A percentile compares a stretch with the other conserved stretches of the same genome.
Conservation (phyloP, 2,329 filamentous ascomycete genomes). For the Cladosporium colombiae region DNA sequence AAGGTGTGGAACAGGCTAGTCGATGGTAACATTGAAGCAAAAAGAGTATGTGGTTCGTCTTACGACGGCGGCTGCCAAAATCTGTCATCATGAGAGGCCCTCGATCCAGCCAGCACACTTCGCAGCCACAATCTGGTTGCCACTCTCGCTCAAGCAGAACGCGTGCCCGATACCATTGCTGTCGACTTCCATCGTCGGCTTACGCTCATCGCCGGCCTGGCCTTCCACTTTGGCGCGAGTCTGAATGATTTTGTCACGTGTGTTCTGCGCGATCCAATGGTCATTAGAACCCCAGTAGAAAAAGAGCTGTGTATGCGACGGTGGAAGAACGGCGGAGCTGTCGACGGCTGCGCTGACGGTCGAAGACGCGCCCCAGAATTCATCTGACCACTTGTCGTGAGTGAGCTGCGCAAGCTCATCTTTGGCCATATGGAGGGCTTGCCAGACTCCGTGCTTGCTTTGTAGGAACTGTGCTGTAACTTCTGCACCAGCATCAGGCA, state of each 20-base stretch:
- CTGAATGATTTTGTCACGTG: constrained; percentile 56
- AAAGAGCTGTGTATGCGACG: constrained; percentile 44
- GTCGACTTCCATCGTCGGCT: constrained; percentile 57
- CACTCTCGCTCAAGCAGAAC: constrained; percentile 56
- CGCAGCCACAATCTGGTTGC: constrained; percentile 51
- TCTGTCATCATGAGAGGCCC: background rate
- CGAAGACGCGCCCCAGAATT: constrained; percentile 57
- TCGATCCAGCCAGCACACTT: constrained; percentile 52
- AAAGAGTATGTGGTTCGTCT: background rate
- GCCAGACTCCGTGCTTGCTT: constrained; percentile 51
- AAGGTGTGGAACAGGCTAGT: background rate
- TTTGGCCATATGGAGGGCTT: constrained; percentile 60
- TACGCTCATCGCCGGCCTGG: constrained; percentile 30
- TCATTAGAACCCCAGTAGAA: constrained; percentile 63
- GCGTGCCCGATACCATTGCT: constrained; percentile 58
- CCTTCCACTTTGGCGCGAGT: constrained; percentile 38
- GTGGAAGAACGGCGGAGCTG: background rate
- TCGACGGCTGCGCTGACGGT: background rate
- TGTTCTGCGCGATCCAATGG: constrained; percentile 62
- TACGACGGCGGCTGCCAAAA: background rate
- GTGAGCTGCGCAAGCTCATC: constrained; percentile 61
- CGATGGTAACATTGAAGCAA: background rate
- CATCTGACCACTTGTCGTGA: constrained; percentile 58
- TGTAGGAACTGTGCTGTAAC: constrained; percentile 55
- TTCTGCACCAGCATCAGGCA: constrained; percentile 46